Evolutionary conservation across 352 stramenopile species (phyloP).

Genomic region (Detonula confervacea): DNA sequence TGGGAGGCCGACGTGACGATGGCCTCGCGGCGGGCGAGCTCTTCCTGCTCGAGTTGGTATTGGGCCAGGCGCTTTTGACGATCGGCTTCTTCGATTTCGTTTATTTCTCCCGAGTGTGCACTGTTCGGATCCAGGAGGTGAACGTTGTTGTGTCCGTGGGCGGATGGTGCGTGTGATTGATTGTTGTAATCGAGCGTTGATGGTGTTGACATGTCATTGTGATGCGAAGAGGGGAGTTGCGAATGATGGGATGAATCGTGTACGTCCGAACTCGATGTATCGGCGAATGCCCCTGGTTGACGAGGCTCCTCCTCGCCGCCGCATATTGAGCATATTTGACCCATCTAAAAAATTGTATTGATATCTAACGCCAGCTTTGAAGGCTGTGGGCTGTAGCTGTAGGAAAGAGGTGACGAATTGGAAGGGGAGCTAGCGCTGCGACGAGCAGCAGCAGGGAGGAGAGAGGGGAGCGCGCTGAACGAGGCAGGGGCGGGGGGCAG

Average conservation of each 20-base stretch:
- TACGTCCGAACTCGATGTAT: conserved; percentile 21
- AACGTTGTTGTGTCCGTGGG: conserved; percentile 24
- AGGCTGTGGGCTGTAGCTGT: background rate
- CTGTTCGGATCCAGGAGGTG: background rate
- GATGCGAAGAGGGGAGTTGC: background rate
- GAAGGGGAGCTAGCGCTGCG: too few relatives aligned
- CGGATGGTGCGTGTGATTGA: background rate
- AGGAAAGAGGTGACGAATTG: too few relatives aligned
- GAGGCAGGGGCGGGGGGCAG: too few relatives aligned
- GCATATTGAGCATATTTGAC: conserved; percentile 36
- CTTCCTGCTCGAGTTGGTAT: conserved; percentile 45
- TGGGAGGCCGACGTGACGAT: conserved; percentile 64
- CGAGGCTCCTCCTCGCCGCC: conserved; percentile 35
- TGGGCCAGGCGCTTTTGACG: conserved; percentile 36
- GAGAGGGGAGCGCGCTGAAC: too few relatives aligned
- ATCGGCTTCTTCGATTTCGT: conserved; percentile 37
- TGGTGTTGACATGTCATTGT: background rate
- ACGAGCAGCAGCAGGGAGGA: too few relatives aligned
- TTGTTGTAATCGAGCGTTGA: background rate
- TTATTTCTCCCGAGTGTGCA: background rate
- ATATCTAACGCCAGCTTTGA: too few relatives aligned
- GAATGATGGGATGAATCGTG: conserved; percentile 18
- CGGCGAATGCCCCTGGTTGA: conserved; percentile 29
- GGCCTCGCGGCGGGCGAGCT: conserved; percentile 64
- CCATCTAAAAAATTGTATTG: conserved; percentile 5